Evolutionary conservation across 164 flowering plant genomes (phyloP), one percentile per base, ranked within the genome.

Genomic region (Chimonanthus praecox): DNA sequence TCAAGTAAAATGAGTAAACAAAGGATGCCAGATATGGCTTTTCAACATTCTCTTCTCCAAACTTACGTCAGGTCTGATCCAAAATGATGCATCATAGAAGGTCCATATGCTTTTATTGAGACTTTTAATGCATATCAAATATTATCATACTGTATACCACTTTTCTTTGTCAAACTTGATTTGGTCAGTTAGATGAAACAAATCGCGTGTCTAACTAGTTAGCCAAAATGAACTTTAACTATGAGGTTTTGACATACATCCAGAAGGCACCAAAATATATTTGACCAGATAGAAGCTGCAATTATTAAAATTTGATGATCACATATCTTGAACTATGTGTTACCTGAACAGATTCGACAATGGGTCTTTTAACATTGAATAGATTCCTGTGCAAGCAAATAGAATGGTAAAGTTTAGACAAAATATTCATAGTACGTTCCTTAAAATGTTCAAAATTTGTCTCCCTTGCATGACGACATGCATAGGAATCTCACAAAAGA

Each of bases 321-420:
- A 54, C 11, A 13, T 11, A 54, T 11, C 3, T 54, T 54, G 60
- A 54, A 13, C 60, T 54, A 33, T 33, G 33, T 33, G 49, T 13
- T 72, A 72, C 74, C 74, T 72, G 68, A 16, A 5, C 47, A 47
- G 61, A 49, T n/a, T 47, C 64, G 69, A 48, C 21, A 47, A 10
- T 49, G 48, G 69, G 68, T 47, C 64, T 15, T 44, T 21, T n/a
- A 62, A 44, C 61, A 47, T 11, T 33, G 11, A 74, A 48, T 16
- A 70, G 47, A 45, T 62, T 48, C 67, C 71, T 69, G 47, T 58
- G 43, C 45, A 44, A 44, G 63, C 6, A 33, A 50, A 49, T 3
- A 61, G 10, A 46, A 46, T 18, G 8, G 44, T 20, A 54, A 7
- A 3, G 49, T 54, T 70, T 33, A 33, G 33, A 33, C 33, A 33